Evolutionary conservation across 2,329 filamentous ascomycete species (phyloP), one percentile per base, ranked within the genome.

Genomic region (Pezicula rhizophila): DNA sequence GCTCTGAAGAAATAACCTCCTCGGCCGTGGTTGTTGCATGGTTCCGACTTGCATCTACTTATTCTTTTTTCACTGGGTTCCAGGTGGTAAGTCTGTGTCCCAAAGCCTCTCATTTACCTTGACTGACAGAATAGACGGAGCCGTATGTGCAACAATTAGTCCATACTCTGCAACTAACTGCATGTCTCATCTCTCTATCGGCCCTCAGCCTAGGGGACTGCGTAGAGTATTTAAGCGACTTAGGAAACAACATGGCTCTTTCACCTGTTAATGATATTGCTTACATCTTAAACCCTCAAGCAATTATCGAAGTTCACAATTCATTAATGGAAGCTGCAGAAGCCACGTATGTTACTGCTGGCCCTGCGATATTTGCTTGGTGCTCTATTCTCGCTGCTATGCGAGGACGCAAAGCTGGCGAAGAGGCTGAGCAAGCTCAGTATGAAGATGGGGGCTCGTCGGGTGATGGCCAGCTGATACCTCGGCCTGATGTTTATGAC

Each of bases 351-450:
- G 71, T 74, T 34, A 79, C 80, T 33, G 86, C 87, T 17, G 82
- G 80, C 48, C 88, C 89, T 1, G 81, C 87, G 15, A 77, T 89
- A 17, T 87, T 95, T 56, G 80, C 87, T 3, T 97, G 91, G 91
- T 82, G 84, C 4, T 72, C 92, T 42, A 78, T 96, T 23, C 73
- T 91, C 8, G 56, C 70, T 80, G 38, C 78, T 79, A 11, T 85
- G 74, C 73, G 45, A 74, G 84, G 41, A 80, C 79, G 35, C 82
- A 86, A 61, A 60, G 57, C n/a, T 64, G 18, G 11, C 43, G 2
- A 20, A 20, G 14, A 35, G 15, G 4, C 8, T 4, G 18, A 28
- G 43, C 34, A 45, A n/a, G 43, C 15, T 7, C 25, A 28, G 28
- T 23, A 45, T 20, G 43, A 37, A 15, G 48, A 55, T 17, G 47